Evolutionary conservation across 2,329 filamentous ascomycete genomes (phyloP).

Genomic region (Lomentospora prolificans): DNA sequence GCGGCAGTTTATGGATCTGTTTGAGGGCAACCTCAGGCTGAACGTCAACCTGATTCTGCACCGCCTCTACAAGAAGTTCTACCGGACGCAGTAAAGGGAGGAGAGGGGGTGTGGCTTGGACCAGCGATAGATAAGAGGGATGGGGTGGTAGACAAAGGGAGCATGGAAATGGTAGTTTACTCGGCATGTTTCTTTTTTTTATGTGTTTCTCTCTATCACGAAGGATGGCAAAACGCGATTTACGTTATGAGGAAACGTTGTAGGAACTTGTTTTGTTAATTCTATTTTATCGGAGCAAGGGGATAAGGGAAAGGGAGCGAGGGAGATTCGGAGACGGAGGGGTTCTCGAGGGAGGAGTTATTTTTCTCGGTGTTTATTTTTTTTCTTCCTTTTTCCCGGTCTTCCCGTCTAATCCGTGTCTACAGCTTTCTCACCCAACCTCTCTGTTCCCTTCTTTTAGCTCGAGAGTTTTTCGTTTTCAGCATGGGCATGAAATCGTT

Average conservation of each 20-base stretch:
- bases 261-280: background rate
- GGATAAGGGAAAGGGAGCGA: background rate
- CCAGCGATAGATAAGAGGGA: too few relatives aligned
- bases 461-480: background rate
- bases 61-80: conserved; percentile 98
- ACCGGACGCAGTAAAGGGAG: conserved; percentile 50
- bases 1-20: conserved; percentile 90
- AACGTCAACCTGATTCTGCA: conserved; percentile 97
- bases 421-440: background rate
- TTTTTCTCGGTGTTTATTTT: conserved; percentile 1
- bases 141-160: too few relatives aligned
- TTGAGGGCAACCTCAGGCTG: conserved; percentile 73
- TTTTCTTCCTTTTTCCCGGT: conserved; percentile 4
- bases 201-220: background rate
- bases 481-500: background rate
- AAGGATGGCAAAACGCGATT: conserved; percentile 1
- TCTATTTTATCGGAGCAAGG: background rate
- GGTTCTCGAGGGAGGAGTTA: conserved; percentile 3
- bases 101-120: background rate
- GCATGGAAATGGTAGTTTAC: background rate
- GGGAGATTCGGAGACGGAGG: conserved; percentile 7
- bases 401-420: background rate
- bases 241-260: conserved; percentile 2
- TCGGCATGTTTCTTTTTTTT: background rate
- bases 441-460: conserved; percentile 1